Evolutionary conservation across 495 filamentous ascomycete species (phyloP).

Genomic region (Xylaria scruposa): DNA sequence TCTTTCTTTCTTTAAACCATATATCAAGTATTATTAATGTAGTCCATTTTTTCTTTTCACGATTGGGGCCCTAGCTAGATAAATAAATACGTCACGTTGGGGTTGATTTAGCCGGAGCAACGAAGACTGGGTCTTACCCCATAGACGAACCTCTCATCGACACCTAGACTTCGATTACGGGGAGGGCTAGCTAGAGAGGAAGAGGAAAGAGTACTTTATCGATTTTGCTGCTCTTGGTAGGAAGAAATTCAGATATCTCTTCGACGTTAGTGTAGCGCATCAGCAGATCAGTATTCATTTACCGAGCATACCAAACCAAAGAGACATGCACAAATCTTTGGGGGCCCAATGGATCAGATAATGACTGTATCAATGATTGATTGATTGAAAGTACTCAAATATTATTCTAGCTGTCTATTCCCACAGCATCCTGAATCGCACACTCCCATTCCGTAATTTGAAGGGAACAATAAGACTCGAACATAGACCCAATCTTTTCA

Average conservation of each 20-base stretch:
- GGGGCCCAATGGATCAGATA: neutral
- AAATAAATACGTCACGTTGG: neutral
- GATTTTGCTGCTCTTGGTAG: neutral
- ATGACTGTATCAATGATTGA: neutral
- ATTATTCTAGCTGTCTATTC: neutral
- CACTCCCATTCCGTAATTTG: neutral
- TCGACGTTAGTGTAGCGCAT: neutral
- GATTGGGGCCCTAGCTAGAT: neutral
- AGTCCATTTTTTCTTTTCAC: neutral
- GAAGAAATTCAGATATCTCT: neutral
- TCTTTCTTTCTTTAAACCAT: too few species aligned
- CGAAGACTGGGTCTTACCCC: conserved; percentile 2
- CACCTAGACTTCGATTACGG: neutral
- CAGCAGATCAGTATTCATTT: neutral
- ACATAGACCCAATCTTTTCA: neutral
- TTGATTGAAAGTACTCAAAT: neutral
- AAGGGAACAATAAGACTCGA: neutral
- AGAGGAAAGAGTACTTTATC: neutral
- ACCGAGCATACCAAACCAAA: neutral
- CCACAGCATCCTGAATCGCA: neutral
- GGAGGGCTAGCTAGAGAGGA: neutral
- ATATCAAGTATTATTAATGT: too few species aligned
- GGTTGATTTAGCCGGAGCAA: conserved; percentile 1
- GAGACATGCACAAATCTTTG: neutral
- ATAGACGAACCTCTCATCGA: neutral